Base-by-base conservation (phyloP, 106 monocot genomes). In the Dendrobium catenatum region DNA sequence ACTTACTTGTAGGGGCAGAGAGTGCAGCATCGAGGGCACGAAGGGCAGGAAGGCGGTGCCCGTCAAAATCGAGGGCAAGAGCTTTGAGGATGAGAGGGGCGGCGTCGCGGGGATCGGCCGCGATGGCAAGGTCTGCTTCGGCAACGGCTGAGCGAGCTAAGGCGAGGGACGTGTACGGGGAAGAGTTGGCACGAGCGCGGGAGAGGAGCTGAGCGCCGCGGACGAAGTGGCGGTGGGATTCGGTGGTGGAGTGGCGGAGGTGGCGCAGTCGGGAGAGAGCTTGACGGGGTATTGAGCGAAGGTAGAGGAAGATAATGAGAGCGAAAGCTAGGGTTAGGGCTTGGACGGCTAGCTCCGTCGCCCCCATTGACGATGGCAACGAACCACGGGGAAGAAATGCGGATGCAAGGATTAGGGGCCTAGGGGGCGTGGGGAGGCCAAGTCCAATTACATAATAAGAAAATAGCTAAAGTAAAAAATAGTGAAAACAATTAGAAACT, bases 21-120 rank as follows among this genome's bases (percentile, higher is more conserved):
- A 98, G 91, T 43, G 98, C 95, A 26, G 84, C 73, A 80, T 99
- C 94, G 44, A 99, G 89, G 73, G 93, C 82, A 42, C 87, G 85
- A 68, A 95, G 66, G 72, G 95, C 92, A 26, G 85, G 82, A 29
- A 87, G 55, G 78, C 84, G 92, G 77, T 79, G 94, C 82, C 91
- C 94, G 40, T 81, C 91, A 83, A 91, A 77, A 56, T 91, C 89
- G 68, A 98, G 89, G 58, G 93, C 91, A 40, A 91, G 91, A 77
- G 89, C 89, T 19, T 85, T 86, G 81, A 95, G 94, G 79, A 98
- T 84, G 80, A 87, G 85, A 33, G 88, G 77, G 46, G 94, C 97
- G 55, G 93, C 90, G 77, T 98, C 93, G 59, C 91, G 90, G 29
- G 92, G 91, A 73, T 90, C 91, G 67, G 89, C 84, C 80, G 87